These are phyloP conservation scores for Puccinia polysora DNA, from an alignment of 1,284 basidiomycete genomes.

Conservation along the genomic window DNA sequence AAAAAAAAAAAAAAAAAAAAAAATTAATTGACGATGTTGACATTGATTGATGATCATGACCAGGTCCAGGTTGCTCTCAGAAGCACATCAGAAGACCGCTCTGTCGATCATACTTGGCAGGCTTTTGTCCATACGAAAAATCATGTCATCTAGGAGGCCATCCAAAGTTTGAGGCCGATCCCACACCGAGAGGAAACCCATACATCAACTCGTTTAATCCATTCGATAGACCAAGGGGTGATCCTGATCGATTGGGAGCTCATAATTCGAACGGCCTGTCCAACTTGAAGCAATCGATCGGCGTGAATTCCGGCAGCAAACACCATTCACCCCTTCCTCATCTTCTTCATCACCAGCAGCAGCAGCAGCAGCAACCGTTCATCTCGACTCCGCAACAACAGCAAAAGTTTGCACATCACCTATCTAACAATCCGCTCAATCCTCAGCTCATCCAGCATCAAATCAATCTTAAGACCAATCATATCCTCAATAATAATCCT, in stretches of 20 bases:
- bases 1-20: background rate
- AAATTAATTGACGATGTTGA: background rate
- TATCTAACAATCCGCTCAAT: conserved; percentile 2
- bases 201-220: conserved; percentile 44
- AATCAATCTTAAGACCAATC: conserved; percentile 17
- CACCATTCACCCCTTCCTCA: background rate
- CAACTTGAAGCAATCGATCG: background rate
- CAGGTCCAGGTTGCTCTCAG: conserved; percentile 80
- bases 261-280: conserved; percentile 4
- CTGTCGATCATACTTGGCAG: conserved; percentile 85
- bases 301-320: background rate
- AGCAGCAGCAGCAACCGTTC: too few species aligned
- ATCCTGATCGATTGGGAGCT: conserved; percentile 32
- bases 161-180: conserved; percentile 49
- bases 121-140: conserved; percentile 89
- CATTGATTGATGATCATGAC: background rate
- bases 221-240: conserved; percentile 41
- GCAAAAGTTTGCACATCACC: background rate
- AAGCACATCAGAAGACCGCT: conserved; percentile 87
- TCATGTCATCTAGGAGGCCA: conserved; percentile 80
- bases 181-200: conserved; percentile 47
- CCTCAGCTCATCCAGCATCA: conserved; percentile 20
- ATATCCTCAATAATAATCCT: conserved; percentile 8
- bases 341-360: background rate
- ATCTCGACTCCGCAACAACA: too few species aligned